Evolutionary conservation across 306 rosid genomes (phyloP), one percentile per base, ranked within the genome.

Genomic region (Biancaea sappan): DNA sequence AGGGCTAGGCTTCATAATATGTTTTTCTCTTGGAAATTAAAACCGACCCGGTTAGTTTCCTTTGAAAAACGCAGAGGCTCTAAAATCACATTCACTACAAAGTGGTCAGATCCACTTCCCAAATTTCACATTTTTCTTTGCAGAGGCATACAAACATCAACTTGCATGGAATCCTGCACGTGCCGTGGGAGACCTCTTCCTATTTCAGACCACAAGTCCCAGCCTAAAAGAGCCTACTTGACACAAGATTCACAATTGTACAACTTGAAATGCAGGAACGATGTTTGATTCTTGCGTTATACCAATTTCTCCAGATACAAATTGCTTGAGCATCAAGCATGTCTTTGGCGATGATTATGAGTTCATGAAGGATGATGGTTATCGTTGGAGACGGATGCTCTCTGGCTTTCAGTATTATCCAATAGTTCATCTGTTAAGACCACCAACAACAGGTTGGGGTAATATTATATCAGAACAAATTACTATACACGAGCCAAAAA

Each of bases 401-500:
- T 64, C 56, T 51, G 43, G n/a, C 66, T 59, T 31, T 25, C 9
- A 32, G 69, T 3, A 34, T 74, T 71, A 53, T 80, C 54, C 77
- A 66, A 56, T 18, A 53, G 88, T 74, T 73, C 79, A 41, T 53
- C 91, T 89, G 84, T 82, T 38, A 10, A 68, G 44, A 56, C 44
- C 52, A 14, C 38, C 22, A 82, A 57, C 25, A 65, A 16, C 28
- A 48, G 40, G 22, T 43, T 62, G 25, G 18, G 62, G 24, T 43
- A 54, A 79, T 10, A 54, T 0, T 8, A 26, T 15, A 21, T 50
- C 65, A 69, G 8, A 26, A 67, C 67, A 69, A 48, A 34, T 48
- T 37, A 44, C 47, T 66, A 53, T 43, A 50, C 54, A n/a, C 32
- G 57, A 10, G 66, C 16, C 44, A 31, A 59, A 59, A 32, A 1